These are phyloP conservation scores for barley (Hordeum vulgare) DNA, from an alignment of 176 grass and related monocot species.

Conservation along the genomic window MorexV3_pseudomolecules_assembly NC_058521.1:89224928-89225427, in stretches of 20 bases:
- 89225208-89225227: constrained; percentile 1
- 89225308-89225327: not conserved
- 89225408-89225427: not conserved
- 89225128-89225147: constrained; percentile 50
- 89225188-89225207: not conserved
- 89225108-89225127: constrained; percentile 33
- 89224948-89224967: constrained; percentile 20
- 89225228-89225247: constrained; percentile 22
- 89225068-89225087: constrained; percentile 17
- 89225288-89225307: constrained; percentile 3
- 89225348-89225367: not conserved
- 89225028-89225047: constrained; percentile 51
- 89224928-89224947: constrained; percentile 43
- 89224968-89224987: constrained; percentile 50
- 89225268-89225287: not conserved
- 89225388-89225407: not conserved
- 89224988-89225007: constrained; percentile 62
- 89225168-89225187: not conserved
- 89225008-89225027: constrained; percentile 53
- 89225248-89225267: not conserved
- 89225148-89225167: constrained; percentile 55
- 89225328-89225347: not conserved
- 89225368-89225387: constrained; percentile 7
- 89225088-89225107: constrained; percentile 18
- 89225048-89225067: constrained; percentile 16